Conservation (phyloP, 768 basidiomycete species). For the Xanthoconium stramineum region DNA sequence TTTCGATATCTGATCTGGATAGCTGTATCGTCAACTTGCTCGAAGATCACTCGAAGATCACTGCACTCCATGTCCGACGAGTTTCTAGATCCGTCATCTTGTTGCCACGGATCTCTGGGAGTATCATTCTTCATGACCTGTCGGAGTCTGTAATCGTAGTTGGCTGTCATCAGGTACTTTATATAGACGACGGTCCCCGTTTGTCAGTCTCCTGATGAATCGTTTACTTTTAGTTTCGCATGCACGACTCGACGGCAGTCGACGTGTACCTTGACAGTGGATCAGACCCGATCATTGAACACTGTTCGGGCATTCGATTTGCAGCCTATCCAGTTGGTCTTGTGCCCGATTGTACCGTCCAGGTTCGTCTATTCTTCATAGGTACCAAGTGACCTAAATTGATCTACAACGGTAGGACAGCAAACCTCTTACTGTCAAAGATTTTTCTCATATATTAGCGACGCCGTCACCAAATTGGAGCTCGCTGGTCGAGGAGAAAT, state of each 20-base stretch:
- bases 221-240: constrained; percentile 62
- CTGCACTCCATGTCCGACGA: constrained; percentile 41
- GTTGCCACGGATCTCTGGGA: constrained; percentile 63
- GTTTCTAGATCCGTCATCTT: constrained; percentile 61
- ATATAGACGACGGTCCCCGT: neutral
- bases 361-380: constrained; percentile 13
- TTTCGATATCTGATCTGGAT: constrained; percentile 65
- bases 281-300: constrained; percentile 81
- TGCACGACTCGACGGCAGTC: constrained; percentile 68
- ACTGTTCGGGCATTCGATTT: constrained; percentile 63
- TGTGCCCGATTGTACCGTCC: neutral
- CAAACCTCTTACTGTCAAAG: constrained; percentile 58
- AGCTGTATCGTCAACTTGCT: constrained; percentile 71
- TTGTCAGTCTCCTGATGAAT: neutral
- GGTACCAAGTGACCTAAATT: neutral
- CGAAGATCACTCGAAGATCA: constrained; percentile 8
- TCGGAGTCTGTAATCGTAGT: constrained; percentile 61
- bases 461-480: constrained; percentile 80
- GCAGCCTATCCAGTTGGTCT: constrained; percentile 50
- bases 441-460: constrained; percentile 79
- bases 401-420: constrained; percentile 22
- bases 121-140: constrained; percentile 68
- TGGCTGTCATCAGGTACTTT: constrained; percentile 74
- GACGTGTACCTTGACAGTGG: constrained; percentile 63
- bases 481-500: constrained; percentile 10